Evolutionary conservation across 2,329 filamentous ascomycete genomes (phyloP), one percentile per base, ranked within the genome.

Genomic region (Whalleya microplaca): DNA sequence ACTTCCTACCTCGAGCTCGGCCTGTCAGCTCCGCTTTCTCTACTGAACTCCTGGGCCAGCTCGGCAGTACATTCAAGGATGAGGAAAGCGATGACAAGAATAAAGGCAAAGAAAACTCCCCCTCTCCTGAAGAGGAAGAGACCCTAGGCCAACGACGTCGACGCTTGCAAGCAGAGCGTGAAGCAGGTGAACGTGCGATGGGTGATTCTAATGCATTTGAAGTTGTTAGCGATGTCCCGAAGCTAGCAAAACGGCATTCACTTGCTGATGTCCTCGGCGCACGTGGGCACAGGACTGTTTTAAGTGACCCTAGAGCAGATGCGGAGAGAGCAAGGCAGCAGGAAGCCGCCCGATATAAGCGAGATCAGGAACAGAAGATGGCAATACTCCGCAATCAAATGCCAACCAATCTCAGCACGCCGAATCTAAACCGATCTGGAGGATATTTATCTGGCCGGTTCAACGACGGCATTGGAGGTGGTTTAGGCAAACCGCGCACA

Each of bases 71-170:
- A 4, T 73, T 79, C 10, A 78, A 79, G 18, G 74, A 76, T 1
- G 73, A 75, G 14, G 72, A 75, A 42, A 58, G 60, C 42, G 37
- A 75, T 4, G 65, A 60, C 40, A 71, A 74, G 50, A 66, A 53
- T 14, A 65, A 68, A 32, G 71, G 64, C 3, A 73, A 73, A 45
- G 58, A 58, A 19, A 70, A 66, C 32, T 62, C 69, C 29, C 68
- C 64, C 5, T 60, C 69, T 54, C 57, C 69, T 19, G 79, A 81
- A 58, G 88, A 87, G 62, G 88, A 92, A 64, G 91, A 95, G 69
- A 94, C 91, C 0, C 78, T 95, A 0, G 91, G 90, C 9, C 89
- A 94, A 71, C 86, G 91, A 10, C 86, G 90, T 0, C 85, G 85
- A 23, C 84, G 91, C 21, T 78, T 95, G 1, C 89, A 92, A 70